These are phyloP conservation scores for Cutaneotrichosporon curvatum DNA, from an alignment of 1,284 basidiomycete genomes.

Conservation along the genomic window DNA sequence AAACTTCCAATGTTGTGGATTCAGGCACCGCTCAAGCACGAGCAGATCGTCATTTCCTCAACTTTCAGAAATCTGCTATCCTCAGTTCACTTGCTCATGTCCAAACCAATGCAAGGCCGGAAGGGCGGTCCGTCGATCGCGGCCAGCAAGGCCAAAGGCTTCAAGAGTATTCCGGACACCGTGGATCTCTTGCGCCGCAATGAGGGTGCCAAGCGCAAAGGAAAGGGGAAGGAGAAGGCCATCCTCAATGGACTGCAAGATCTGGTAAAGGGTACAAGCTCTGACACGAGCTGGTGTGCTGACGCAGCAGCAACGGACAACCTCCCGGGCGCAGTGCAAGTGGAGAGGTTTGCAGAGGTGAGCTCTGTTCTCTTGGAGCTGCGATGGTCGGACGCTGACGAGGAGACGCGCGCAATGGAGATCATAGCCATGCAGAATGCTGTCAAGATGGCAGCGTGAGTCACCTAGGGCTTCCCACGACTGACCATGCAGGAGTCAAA, in stretches of 20 bases:
- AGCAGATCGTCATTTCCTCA: not conserved
- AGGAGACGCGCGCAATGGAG: constrained; percentile 73
- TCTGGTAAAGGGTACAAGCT: constrained; percentile 24
- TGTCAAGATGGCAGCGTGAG: constrained; percentile 68
- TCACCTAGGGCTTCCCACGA: not conserved
- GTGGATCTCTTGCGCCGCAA: constrained; percentile 26
- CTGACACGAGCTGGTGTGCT: not conserved
- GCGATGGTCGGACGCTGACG: not conserved
- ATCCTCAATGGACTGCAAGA: constrained; percentile 25
- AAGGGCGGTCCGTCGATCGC: not conserved
- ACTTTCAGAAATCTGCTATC: not conserved
- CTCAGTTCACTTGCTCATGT: not conserved
- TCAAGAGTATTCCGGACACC: constrained; percentile 32
- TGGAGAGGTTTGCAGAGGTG: constrained; percentile 80
- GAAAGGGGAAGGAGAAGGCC: constrained; percentile 30
- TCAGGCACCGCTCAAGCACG: constrained; percentile 1
- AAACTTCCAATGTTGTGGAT: not conserved
- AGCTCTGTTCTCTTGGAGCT: constrained; percentile 10
- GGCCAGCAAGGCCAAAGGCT: constrained; percentile 1
- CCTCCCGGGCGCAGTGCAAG: constrained; percentile 68
- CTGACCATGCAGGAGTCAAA: constrained; percentile 44
- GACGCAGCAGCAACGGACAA: constrained; percentile 51
- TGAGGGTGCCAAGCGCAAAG: constrained; percentile 15
- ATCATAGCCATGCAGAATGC: constrained; percentile 78
- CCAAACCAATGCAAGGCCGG: constrained; percentile 3